These are phyloP conservation scores for Simplicillium aogashimaense DNA, from an alignment of 2,329 filamentous ascomycete species.

Conservation along the genomic window DNA sequence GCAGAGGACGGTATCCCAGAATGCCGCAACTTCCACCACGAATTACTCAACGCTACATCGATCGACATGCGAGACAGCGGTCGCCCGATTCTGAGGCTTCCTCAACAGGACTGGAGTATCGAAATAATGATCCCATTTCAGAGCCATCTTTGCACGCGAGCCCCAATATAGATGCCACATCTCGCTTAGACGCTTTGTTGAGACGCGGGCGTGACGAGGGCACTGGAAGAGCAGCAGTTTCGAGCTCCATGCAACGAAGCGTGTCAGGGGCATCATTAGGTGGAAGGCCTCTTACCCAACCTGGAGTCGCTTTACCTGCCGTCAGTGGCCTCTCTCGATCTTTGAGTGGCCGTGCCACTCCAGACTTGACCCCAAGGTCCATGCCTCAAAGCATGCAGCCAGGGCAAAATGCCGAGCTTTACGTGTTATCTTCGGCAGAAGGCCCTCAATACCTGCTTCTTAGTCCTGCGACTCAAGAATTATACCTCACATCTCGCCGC, in stretches of 20 bases:
- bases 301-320: conserved; percentile 32
- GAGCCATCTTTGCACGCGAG: too few species aligned
- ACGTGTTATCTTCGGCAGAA: conserved; percentile 49
- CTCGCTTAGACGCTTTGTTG: too few species aligned
- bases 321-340: conserved; percentile 24
- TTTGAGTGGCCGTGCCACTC: conserved; percentile 36
- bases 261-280: conserved; percentile 34
- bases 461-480: conserved; percentile 35
- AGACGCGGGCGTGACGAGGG: too few species aligned
- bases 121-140: too few species aligned
- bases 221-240: too few species aligned
- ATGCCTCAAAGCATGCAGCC: conserved; percentile 17
- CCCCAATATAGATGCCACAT: too few species aligned
- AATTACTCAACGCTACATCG: too few species aligned
- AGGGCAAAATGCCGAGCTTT: conserved; percentile 37
- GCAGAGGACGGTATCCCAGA: too few species aligned
- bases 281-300: conserved; percentile 20
- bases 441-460: conserved; percentile 50
- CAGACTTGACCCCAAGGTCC: conserved; percentile 27
- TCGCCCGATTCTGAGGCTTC: too few species aligned
- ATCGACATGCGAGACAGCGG: too few species aligned
- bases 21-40: too few species aligned
- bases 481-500: conserved; percentile 36
- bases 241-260: conserved; percentile 36
- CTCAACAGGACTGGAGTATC: too few species aligned